phyloP scores from a whole-genome alignment of 371 early-diverging fungal genomes.

The Lichtheimia corymbifera region DNA sequence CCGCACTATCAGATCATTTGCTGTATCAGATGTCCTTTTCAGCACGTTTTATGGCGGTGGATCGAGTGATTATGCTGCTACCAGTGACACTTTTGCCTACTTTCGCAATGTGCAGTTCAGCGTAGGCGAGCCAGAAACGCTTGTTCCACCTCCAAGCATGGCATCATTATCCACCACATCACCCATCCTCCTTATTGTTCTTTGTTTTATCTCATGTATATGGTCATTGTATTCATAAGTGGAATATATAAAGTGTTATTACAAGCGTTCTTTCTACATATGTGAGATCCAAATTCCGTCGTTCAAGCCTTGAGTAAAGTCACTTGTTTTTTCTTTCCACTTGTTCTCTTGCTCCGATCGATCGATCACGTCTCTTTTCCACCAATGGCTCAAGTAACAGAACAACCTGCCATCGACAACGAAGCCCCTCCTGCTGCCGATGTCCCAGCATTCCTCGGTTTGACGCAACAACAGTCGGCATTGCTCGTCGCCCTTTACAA shows the following conservation, averaged over 20 bases:
- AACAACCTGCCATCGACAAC: constrained; percentile 2
- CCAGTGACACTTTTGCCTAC: not conserved
- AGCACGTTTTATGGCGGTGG: constrained; percentile 6
- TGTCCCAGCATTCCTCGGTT: constrained; percentile 55
- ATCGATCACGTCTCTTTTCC: not conserved
- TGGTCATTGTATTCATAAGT: too few species aligned
- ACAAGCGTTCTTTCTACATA: too few species aligned
- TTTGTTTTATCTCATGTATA: too few species aligned
- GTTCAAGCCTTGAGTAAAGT: not conserved
- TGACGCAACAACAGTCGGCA: constrained; percentile 57
- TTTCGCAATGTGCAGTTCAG: constrained; percentile 3
- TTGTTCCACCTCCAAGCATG: not conserved
- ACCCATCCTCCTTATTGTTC: not conserved
- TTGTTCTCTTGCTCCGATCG: not conserved
- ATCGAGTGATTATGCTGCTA: constrained; percentile 3
- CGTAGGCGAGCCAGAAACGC: not conserved
- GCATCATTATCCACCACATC: not conserved
- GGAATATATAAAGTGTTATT: too few species aligned
- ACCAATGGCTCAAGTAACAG: constrained; percentile 15
- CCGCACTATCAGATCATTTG: not conserved
- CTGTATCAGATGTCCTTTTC: not conserved
- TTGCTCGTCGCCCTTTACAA: constrained; percentile 61
- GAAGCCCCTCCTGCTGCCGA: constrained; percentile 15
- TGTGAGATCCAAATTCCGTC: too few species aligned
- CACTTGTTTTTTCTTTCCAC: not conserved